Percentiles rank a stretch among this genome's conserved stretches.
These are phyloP conservation scores for Ceratocystis variospora DNA, from an alignment of 2,329 filamentous ascomycete species.

Conservation along the genomic window DNA sequence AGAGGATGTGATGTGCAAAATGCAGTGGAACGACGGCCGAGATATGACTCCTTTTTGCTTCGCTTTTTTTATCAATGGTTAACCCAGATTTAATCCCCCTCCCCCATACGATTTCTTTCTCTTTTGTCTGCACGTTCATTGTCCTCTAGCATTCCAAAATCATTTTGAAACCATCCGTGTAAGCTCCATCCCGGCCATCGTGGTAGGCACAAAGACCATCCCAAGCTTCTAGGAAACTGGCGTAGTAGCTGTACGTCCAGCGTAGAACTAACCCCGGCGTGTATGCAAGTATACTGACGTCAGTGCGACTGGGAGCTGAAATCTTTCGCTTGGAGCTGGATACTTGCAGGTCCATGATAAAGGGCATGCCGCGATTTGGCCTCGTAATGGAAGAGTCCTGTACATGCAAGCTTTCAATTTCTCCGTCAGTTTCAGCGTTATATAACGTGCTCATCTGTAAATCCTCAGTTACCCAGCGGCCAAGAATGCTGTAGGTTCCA, in stretches of 20 bases:
- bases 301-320: neutral
- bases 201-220: neutral
- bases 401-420: neutral
- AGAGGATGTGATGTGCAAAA: neutral
- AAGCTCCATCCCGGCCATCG: neutral
- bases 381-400: neutral
- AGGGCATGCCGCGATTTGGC: neutral
- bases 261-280: neutral
- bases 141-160: neutral
- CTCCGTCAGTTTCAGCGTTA: neutral
- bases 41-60: neutral
- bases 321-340: neutral
- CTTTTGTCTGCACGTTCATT: neutral
- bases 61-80: no score
- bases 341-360: neutral
- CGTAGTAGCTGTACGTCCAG: neutral
- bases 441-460: neutral
- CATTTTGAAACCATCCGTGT: neutral
- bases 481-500: neutral
- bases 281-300: neutral
- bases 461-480: neutral
- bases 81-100: no score
- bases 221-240: neutral
- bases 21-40: neutral
- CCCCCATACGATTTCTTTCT: no score